Base-by-base conservation (phyloP, 768 basidiomycete genomes). In the Tricholoma saponaceum region DNA sequence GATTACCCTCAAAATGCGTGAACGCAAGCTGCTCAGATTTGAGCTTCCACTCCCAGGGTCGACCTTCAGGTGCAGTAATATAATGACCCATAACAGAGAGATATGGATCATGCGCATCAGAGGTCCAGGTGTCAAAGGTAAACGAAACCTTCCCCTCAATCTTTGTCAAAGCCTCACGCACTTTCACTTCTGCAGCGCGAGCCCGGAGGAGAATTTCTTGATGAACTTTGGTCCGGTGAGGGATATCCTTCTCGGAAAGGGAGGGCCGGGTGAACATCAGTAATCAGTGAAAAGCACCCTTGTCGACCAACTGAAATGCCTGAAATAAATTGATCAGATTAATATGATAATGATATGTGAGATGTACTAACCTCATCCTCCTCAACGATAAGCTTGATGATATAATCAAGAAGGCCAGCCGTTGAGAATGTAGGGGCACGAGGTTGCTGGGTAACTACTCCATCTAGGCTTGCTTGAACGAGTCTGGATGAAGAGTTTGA, bases 111-210 rank as follows among this genome's bases (percentile, higher is more conserved):
- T 49, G 41, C 2, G 54, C 13, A 8, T 61, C 51, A 18, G 64
- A 67, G 0, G 62, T 67, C 62, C 66, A 67, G 43, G 58, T 44
- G 25, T 67, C 58, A 53, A 65, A 67, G 4, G 66, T 64, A 9
- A 64, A 53, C 18, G 47, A 49, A 49, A 49, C 47, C 47, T 49
- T 49, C 26, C 26, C 26, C 26, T 49, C 14, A 7, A 30, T 49
- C 25, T 49, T n/a, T 49, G 47, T 16, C 28, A 49, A 49, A 49
- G 47, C 47, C 25, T 46, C 44, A 5, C 3, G 25, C 10, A 49
- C 47, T 49, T 49, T 49, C 26, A 49, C 47, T 25, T 49, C 47
- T 28, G 47, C 47, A 49, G 2, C 4, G 25, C 7, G 28, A 49
- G 44, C 44, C 22, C 22, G 12, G 18, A 46, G 10, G 22, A 46